These are phyloP conservation scores for Stevia rebaudiana DNA, from an alignment of 140 eudicot genomes.

Conservation along the genomic window DNA sequence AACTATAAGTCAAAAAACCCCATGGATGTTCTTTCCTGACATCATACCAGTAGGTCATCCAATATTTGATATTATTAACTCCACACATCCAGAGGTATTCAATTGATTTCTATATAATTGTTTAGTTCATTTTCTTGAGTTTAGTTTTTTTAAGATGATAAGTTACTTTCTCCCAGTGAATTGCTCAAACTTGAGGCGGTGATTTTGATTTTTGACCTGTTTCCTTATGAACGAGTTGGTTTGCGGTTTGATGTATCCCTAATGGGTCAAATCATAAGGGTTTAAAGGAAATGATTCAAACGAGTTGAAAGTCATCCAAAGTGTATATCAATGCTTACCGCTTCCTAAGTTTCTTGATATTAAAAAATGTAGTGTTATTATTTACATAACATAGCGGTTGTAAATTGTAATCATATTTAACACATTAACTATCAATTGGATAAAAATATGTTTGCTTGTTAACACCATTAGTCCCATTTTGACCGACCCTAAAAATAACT, in stretches of 20 bases:
- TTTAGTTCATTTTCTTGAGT: not conserved
- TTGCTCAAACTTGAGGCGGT: not conserved
- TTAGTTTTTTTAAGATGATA: not conserved
- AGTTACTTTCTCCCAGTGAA: not conserved
- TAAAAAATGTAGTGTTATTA: not conserved
- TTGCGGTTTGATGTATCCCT: not conserved
- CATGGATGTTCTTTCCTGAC: constrained; percentile 99
- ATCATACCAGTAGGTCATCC: constrained; percentile 94
- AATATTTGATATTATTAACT: constrained; percentile 86
- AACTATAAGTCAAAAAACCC: constrained; percentile 80
- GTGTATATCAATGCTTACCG: not conserved
- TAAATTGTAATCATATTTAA: not conserved
- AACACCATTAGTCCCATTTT: not conserved
- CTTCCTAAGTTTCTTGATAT: not conserved
- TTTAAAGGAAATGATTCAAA: not conserved
- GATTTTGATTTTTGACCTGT: not conserved
- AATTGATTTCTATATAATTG: constrained; percentile 4
- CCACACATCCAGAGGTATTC: constrained; percentile 89
- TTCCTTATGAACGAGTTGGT: not conserved
- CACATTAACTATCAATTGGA: not conserved
- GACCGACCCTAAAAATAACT: not conserved
- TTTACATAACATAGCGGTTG: not conserved
- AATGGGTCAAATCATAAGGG: not conserved
- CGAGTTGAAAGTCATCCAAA: not conserved
- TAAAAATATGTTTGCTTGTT: not conserved